Evolutionary conservation across 805 yeast species (phyloP).

Genomic region (Wickerhamomyces bovis): DNA sequence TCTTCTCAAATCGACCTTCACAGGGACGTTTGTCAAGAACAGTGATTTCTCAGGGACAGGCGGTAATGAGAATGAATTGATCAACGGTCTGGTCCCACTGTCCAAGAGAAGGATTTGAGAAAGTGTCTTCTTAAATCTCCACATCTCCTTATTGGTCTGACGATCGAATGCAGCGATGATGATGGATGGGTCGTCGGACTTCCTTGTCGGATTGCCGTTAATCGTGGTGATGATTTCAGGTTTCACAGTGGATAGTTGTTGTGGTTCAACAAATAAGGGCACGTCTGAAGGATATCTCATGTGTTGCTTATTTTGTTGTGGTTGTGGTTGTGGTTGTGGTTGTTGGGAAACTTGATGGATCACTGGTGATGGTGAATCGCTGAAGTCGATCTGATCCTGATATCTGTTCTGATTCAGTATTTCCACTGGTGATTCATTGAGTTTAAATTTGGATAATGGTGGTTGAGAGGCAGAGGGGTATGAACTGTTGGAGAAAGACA

Average conservation of each 20-base stretch:
- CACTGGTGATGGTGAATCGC: constrained; percentile 2
- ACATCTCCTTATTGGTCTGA: constrained; percentile 57
- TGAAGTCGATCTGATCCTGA: constrained; percentile 9
- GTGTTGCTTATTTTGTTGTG: background rate
- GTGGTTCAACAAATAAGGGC: constrained; percentile 52
- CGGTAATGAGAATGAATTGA: constrained; percentile 45
- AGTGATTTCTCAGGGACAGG: constrained; percentile 55
- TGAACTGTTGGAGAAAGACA: background rate
- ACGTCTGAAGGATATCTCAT: constrained; percentile 29
- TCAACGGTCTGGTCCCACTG: constrained; percentile 45
- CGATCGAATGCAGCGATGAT: constrained; percentile 61
- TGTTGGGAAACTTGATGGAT: background rate
- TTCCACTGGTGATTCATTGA: constrained; percentile 12
- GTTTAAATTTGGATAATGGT: constrained; percentile 10
- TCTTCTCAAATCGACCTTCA: constrained; percentile 57
- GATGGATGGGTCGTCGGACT: constrained; percentile 52
- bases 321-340: background rate
- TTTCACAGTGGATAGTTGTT: constrained; percentile 45
- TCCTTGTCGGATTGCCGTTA: constrained; percentile 32
- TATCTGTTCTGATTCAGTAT: constrained; percentile 9
- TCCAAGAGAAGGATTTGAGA: constrained; percentile 60
- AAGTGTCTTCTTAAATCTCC: constrained; percentile 64
- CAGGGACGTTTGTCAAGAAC: constrained; percentile 57
- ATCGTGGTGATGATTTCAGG: constrained; percentile 46
- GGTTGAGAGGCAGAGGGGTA: background rate